phyloP scores from a whole-genome alignment of 1,284 basidiomycete genomes.

The Sporisorium reilianum region DNA sequence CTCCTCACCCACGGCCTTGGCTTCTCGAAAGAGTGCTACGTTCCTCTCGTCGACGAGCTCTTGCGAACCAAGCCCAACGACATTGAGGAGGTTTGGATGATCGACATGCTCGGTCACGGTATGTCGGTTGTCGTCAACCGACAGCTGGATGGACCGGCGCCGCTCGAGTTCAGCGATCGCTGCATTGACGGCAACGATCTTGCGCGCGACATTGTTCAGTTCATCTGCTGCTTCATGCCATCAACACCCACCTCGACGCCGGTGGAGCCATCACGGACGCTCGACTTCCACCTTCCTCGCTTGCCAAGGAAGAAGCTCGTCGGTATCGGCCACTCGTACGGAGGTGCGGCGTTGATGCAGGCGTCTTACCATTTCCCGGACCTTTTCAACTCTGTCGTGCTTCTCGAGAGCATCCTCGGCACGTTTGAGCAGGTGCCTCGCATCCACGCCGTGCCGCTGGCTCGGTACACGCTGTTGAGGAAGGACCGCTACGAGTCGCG shows the following conservation, averaged over 20 bases:
- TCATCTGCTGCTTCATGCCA: constrained; percentile 53
- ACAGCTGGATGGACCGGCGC: constrained; percentile 39
- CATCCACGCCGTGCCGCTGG: constrained; percentile 41
- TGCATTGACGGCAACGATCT: constrained; percentile 53
- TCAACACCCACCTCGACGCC: constrained; percentile 36
- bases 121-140: constrained; percentile 48
- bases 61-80: constrained; percentile 36
- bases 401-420: constrained; percentile 38
- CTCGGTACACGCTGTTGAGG: constrained; percentile 46
- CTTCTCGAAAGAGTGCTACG: constrained; percentile 45
- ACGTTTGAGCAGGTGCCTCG: constrained; percentile 32
- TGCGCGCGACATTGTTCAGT: constrained; percentile 44
- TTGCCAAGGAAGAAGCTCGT: constrained; percentile 44
- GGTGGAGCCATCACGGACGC: constrained; percentile 34
- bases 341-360: constrained; percentile 37
- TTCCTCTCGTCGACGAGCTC: constrained; percentile 44
- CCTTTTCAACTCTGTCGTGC: constrained; percentile 41
- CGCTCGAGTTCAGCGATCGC: constrained; percentile 46
- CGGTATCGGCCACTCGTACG: constrained; percentile 52
- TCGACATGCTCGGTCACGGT: constrained; percentile 48
- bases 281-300: constrained; percentile 47
- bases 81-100: constrained; percentile 50
- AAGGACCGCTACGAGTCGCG: constrained; percentile 39
- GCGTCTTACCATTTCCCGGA: constrained; percentile 42
- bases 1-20: constrained; percentile 45